These are phyloP conservation scores for Bothriochloa decipiens DNA, from an alignment of 176 grass and related monocot species.

Conservation along the genomic window DNA sequence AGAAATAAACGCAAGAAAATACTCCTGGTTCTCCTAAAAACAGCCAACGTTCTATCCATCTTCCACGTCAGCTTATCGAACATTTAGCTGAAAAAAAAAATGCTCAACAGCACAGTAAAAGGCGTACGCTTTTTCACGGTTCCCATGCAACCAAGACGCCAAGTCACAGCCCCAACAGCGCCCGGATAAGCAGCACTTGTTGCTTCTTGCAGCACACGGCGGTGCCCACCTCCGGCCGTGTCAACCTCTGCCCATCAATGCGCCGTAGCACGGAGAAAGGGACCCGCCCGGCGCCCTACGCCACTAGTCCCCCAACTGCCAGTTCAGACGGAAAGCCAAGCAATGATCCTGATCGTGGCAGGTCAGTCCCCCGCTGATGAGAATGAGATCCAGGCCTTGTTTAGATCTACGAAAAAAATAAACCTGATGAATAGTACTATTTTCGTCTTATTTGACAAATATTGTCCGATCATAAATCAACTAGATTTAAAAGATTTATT, in stretches of 20 bases:
- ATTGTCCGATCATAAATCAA: no score
- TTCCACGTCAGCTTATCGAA: not conserved
- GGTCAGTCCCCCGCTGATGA: not conserved
- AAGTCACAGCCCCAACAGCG: not conserved
- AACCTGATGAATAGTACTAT: no score
- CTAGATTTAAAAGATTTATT: no score
- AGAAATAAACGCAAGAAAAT: not conserved
- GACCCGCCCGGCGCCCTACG: not conserved
- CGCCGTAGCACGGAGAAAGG: not conserved
- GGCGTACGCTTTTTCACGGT: conserved; percentile 36
- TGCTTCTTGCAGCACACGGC: no score
- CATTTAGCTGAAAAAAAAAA: not conserved
- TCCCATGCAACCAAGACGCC: conserved; percentile 25
- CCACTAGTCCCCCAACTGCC: not conserved
- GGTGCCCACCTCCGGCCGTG: not conserved
- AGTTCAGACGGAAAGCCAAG: not conserved
- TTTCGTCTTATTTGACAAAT: no score
- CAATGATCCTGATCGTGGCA: not conserved
- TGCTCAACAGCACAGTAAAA: conserved; percentile 23
- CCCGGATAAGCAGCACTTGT: not conserved
- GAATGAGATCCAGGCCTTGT: no score
- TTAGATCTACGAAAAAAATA: no score
- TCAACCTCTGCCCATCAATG: conserved; percentile 34
- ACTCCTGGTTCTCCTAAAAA: not conserved
- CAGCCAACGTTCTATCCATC: not conserved